Evolutionary conservation across 306 rosid genomes (phyloP).

Genomic region (Nissolia schottii): DNA sequence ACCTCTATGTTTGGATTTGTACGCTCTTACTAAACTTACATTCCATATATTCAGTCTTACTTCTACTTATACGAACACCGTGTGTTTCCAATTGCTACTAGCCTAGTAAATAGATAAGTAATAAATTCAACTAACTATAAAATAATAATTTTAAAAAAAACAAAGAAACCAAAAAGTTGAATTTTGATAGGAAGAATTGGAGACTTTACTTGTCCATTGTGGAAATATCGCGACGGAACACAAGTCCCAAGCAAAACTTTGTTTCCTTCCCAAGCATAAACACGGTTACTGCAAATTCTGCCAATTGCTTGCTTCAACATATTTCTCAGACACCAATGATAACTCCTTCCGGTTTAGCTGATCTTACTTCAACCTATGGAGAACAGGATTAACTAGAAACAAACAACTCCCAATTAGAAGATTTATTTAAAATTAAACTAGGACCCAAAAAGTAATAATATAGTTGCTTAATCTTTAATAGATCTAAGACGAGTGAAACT

Average conservation of each 20-base stretch:
- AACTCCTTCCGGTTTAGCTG: neutral
- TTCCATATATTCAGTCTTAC: no score
- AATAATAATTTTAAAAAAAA: no score
- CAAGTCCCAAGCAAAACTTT: conserved; percentile 38
- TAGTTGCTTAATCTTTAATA: no score
- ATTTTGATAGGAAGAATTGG: neutral
- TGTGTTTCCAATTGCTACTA: no score
- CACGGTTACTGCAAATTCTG: conserved; percentile 36
- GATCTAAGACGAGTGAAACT: no score
- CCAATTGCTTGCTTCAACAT: conserved; percentile 64
- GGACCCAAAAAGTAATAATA: no score
- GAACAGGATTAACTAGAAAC: neutral
- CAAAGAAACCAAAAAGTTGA: no score
- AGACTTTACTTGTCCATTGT: conserved; percentile 56
- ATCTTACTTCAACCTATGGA: neutral
- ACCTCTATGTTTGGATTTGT: no score
- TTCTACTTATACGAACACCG: no score
- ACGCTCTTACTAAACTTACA: no score
- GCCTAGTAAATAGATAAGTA: neutral
- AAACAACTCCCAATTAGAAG: no score
- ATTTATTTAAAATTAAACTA: neutral
- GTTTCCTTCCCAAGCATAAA: conserved; percentile 38
- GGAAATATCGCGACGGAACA: conserved; percentile 46
- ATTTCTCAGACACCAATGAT: conserved; percentile 6
- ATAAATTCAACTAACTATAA: no score